These are phyloP conservation scores for Globisporangium viniferum DNA, from an alignment of 352 stramenopile species.

Conservation along the genomic window DNA sequence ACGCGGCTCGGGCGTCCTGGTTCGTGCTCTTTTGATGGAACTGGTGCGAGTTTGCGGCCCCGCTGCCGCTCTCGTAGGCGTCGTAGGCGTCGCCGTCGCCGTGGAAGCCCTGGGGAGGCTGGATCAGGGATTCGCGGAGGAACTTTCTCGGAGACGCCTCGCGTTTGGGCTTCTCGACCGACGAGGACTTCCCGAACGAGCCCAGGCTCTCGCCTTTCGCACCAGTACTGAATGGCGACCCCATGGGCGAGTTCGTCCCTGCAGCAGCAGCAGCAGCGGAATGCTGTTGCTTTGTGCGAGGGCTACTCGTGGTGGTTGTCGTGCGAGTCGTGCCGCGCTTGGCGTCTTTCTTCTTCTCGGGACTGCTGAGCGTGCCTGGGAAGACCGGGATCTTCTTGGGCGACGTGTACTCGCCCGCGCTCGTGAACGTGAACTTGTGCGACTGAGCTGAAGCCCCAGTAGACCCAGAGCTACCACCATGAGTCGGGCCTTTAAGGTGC, in stretches of 20 bases:
- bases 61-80: not conserved
- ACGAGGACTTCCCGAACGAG: not conserved
- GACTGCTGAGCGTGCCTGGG: conserved; percentile 55
- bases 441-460: conserved; percentile 3
- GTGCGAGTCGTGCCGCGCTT: not conserved
- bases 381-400: conserved; percentile 79
- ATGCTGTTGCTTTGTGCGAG: conserved; percentile 20
- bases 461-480: not conserved
- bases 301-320: conserved; percentile 14
- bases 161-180: conserved; percentile 32
- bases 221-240: not conserved
- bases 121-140: conserved; percentile 46
- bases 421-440: conserved; percentile 74
- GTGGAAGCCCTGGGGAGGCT: not conserved
- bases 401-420: conserved; percentile 59
- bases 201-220: not conserved
- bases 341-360: conserved; percentile 39
- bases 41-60: not conserved
- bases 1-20: conserved; percentile 17
- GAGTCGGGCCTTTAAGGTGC: not conserved
- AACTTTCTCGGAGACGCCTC: conserved; percentile 67
- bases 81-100: conserved; percentile 16
- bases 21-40: conserved; percentile 2
- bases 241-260: not conserved
- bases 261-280: not conserved